Evolutionary conservation across 208 protist genomes (phyloP).

Genomic region (Acanthamoeba lenticulata): DNA sequence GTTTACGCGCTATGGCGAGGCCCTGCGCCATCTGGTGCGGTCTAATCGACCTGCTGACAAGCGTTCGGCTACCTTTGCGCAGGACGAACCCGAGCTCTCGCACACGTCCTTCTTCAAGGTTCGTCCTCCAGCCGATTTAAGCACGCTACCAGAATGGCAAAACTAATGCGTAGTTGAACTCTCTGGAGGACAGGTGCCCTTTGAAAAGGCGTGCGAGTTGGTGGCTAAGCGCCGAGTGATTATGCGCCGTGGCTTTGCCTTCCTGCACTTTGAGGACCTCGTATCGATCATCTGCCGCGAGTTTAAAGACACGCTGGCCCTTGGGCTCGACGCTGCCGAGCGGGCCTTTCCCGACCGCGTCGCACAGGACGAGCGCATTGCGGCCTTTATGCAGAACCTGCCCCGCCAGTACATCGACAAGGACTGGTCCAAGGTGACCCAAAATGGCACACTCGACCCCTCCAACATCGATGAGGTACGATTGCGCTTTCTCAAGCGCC

Average conservation of each 20-base stretch:
- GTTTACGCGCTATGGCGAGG: background rate
- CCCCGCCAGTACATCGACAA: constrained; percentile 7
- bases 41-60: background rate
- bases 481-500: no score
- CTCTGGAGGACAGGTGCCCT: no score
- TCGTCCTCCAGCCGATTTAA: background rate
- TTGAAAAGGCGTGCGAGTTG: constrained; percentile 47
- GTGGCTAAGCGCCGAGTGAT: background rate
- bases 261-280: constrained; percentile 30
- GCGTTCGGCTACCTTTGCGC: background rate
- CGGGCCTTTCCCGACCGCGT: background rate
- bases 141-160: background rate
- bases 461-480: constrained; percentile 18
- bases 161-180: background rate
- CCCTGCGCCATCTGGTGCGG: background rate
- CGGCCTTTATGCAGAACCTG: constrained; percentile 35
- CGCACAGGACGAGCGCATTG: constrained; percentile 8
- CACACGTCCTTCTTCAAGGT: constrained; percentile 21
- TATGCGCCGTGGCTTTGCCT: constrained; percentile 18
- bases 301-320: background rate
- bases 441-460: background rate
- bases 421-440: constrained; percentile 45
- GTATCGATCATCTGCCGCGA: constrained; percentile 28
- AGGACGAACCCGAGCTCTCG: background rate
- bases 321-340: background rate